Evolutionary conservation across 176 grass and related monocot species (phyloP).

Genomic region (Lolium multiflorum): DNA sequence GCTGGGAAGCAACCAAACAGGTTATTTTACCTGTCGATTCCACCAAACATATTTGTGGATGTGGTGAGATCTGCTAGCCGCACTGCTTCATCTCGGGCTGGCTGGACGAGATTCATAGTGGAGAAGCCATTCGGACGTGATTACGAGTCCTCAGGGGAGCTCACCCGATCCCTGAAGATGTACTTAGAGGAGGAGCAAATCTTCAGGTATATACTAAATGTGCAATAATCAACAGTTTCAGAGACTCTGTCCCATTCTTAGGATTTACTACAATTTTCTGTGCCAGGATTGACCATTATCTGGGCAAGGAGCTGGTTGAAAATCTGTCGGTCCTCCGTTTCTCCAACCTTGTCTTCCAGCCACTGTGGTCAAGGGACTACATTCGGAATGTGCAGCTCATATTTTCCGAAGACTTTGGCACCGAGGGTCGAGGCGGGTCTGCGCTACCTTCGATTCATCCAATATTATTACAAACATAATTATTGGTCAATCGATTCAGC

Average conservation of each 20-base stretch:
- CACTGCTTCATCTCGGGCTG: conserved; percentile 57
- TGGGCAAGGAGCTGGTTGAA: conserved; percentile 96
- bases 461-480: not conserved
- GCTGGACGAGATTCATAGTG: conserved; percentile 94
- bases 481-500: not conserved
- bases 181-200: conserved; percentile 88
- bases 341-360: conserved; percentile 96
- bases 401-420: conserved; percentile 96
- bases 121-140: conserved; percentile 98
- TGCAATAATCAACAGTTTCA: not conserved
- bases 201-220: conserved; percentile 64
- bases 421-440: conserved; percentile 92
- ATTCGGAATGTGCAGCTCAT: conserved; percentile 93
- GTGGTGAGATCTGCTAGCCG: conserved; percentile 81
- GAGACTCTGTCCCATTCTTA: not conserved
- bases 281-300: conserved; percentile 91
- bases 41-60: conserved; percentile 94
- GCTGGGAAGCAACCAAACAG: conserved; percentile 70
- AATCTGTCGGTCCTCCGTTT: conserved; percentile 98
- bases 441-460: conserved; percentile 19
- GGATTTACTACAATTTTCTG: not conserved
- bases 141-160: conserved; percentile 77
- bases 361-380: conserved; percentile 89
- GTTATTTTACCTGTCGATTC: conserved; percentile 92
- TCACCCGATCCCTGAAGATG: conserved; percentile 77